Evolutionary conservation across 2,329 filamentous ascomycete genomes (phyloP).

Genomic region (Arthrobotrys sphaeroides): DNA sequence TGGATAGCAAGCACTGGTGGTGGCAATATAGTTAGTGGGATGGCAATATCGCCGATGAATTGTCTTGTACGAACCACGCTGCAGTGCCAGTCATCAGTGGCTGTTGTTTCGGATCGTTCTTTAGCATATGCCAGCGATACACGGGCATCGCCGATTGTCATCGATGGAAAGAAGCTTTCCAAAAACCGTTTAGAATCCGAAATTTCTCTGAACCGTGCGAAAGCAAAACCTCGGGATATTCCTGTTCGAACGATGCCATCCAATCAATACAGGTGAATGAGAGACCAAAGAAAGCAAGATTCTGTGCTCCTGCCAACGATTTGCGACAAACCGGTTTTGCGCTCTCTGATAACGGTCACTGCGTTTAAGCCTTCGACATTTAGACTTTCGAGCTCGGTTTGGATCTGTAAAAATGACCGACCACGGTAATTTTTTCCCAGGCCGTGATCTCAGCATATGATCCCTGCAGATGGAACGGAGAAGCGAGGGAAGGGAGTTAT

Average conservation of each 20-base stretch:
- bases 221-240: slow-evolving; percentile 68
- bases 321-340: slow-evolving; percentile 66
- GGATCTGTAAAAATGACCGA: slow-evolving; percentile 64
- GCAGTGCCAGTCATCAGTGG: slow-evolving; percentile 68
- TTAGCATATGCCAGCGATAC: slow-evolving; percentile 67
- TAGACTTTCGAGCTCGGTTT: slow-evolving; percentile 67
- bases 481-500: slow-evolving; percentile 52
- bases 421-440: slow-evolving; percentile 51
- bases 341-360: slow-evolving; percentile 69
- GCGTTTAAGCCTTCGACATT: slow-evolving; percentile 67
- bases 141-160: slow-evolving; percentile 64
- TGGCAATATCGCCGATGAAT: slow-evolving; percentile 32
- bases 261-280: slow-evolving; percentile 54
- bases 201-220: slow-evolving; percentile 67
- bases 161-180: slow-evolving; percentile 65
- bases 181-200: slow-evolving; percentile 67
- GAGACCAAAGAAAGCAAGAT: slow-evolving; percentile 38
- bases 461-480: slow-evolving; percentile 57
- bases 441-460: slow-evolving; percentile 56
- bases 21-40: neutral
- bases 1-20: slow-evolving; percentile 67
- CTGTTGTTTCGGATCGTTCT: slow-evolving; percentile 62
- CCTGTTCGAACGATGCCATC: slow-evolving; percentile 61
- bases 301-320: slow-evolving; percentile 19
- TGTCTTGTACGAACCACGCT: slow-evolving; percentile 62